Evolutionary conservation across 352 stramenopile genomes (phyloP).

Genomic region (Phytopythium oedochilum): DNA sequence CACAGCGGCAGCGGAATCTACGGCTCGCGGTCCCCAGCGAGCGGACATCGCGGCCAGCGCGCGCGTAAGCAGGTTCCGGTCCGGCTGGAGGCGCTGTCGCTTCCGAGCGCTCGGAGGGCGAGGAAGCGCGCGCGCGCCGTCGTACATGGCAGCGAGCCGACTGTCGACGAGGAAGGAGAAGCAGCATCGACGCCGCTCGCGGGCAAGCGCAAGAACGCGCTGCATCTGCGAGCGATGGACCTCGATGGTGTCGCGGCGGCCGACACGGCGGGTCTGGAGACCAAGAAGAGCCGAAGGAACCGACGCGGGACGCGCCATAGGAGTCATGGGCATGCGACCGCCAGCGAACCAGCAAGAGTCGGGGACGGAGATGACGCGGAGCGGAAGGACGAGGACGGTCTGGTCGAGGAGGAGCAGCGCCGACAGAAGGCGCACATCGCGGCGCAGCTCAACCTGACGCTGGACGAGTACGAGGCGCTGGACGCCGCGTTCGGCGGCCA

Average conservation of each 20-base stretch:
- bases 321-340: neutral
- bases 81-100: slow-evolving; percentile 40
- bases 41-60: slow-evolving; percentile 1
- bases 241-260: neutral
- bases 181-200: neutral
- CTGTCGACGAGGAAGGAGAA: no score
- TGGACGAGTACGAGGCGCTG: slow-evolving; percentile 67
- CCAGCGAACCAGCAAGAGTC: no score
- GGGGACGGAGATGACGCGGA: no score
- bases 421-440: slow-evolving; percentile 45
- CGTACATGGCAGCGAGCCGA: no score
- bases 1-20: slow-evolving; percentile 20
- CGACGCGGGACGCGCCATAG: neutral
- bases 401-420: slow-evolving; percentile 44
- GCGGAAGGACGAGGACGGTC: no score
- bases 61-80: slow-evolving; percentile 17
- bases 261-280: slow-evolving; percentile 5
- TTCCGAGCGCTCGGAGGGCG: slow-evolving; percentile 4
- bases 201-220: slow-evolving; percentile 36
- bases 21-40: neutral
- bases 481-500: slow-evolving; percentile 49
- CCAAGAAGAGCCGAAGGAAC: slow-evolving; percentile 9
- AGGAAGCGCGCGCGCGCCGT: slow-evolving; percentile 7
- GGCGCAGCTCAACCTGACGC: slow-evolving; percentile 52
- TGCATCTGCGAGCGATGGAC: slow-evolving; percentile 24